Evolutionary conservation across 768 basidiomycete species (phyloP).

Genomic region (Favolaschia claudopus): DNA sequence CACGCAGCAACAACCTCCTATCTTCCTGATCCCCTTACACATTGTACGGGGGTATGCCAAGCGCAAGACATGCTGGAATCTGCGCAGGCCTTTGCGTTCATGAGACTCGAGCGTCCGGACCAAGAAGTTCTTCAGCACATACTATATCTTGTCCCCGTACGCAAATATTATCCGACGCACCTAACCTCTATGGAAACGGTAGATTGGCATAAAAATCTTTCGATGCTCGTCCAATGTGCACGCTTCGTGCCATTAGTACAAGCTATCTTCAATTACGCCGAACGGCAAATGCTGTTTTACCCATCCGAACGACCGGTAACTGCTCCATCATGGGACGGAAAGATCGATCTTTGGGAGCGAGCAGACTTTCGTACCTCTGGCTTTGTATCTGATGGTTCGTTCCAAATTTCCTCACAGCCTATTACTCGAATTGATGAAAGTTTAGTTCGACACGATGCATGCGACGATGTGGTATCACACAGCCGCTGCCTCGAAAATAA

Average conservation of each 20-base stretch:
- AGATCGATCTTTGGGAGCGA: background rate
- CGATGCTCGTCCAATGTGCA: background rate
- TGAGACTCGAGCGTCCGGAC: conserved; percentile 39
- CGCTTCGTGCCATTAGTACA: conserved; percentile 1
- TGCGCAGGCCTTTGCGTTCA: conserved; percentile 48
- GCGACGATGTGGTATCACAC: background rate
- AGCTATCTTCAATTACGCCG: conserved; percentile 6
- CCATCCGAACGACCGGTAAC: background rate
- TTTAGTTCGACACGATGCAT: background rate
- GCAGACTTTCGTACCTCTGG: background rate
- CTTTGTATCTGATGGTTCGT: background rate
- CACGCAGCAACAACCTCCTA: conserved; percentile 54
- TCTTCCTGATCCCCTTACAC: conserved; percentile 51
- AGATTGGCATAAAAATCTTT: conserved; percentile 32
- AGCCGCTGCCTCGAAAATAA: background rate
- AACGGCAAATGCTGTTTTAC: conserved; percentile 5
- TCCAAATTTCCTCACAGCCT: background rate
- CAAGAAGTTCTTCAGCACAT: conserved; percentile 41
- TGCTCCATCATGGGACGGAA: background rate
- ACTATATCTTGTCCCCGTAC: conserved; percentile 39
- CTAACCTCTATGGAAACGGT: conserved; percentile 49
- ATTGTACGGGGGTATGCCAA: conserved; percentile 51
- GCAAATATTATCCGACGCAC: conserved; percentile 48
- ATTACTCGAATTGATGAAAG: no score
- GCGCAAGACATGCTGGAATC: conserved; percentile 49